A percentile compares a stretch with the other conserved stretches of the same genome.
phyloP scores from a whole-genome alignment of 1,284 basidiomycete genomes.

The Neolentinus lepideus region DNA sequence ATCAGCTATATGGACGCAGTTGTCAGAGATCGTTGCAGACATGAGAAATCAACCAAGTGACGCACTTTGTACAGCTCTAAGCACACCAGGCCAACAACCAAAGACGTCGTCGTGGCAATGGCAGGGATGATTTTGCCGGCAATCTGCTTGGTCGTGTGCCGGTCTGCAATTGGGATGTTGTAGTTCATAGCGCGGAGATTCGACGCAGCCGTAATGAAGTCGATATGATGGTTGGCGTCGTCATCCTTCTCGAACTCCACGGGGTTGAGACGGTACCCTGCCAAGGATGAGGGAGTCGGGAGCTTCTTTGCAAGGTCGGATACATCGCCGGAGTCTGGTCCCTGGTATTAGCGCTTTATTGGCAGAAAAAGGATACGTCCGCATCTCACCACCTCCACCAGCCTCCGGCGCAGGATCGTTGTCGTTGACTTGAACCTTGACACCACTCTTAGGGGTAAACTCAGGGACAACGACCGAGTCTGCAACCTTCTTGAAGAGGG shows the following conservation, averaged over 20 bases:
- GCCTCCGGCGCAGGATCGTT: constrained; percentile 75
- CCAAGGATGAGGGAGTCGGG: constrained; percentile 85
- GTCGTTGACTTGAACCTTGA: constrained; percentile 94
- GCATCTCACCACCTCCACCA: constrained; percentile 21
- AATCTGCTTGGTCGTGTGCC: constrained; percentile 96
- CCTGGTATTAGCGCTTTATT: background rate
- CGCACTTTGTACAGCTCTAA: constrained; percentile 93
- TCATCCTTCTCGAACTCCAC: constrained; percentile 99
- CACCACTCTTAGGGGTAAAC: constrained; percentile 87
- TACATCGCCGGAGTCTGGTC: constrained; percentile 44
- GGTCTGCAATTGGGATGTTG: constrained; percentile 82
- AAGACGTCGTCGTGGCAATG: constrained; percentile 96
- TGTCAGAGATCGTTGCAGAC: constrained; percentile 2
- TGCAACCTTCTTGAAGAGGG: constrained; percentile 79
- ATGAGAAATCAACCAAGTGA: constrained; percentile 2
- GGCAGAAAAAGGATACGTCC: constrained; percentile 5
- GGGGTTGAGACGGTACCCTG: constrained; percentile 90
- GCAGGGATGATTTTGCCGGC: constrained; percentile 99
- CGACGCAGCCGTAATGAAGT: constrained; percentile 97
- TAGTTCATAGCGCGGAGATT: constrained; percentile 98
- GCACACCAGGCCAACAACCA: constrained; percentile 94
- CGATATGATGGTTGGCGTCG: constrained; percentile 97
- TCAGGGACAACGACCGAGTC: constrained; percentile 88
- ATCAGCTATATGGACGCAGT: constrained; percentile 60
- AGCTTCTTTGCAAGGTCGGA: constrained; percentile 57